Base-by-base conservation (phyloP, 2,329 filamentous ascomycete species). In the Fusarium lyarnte region DNA sequence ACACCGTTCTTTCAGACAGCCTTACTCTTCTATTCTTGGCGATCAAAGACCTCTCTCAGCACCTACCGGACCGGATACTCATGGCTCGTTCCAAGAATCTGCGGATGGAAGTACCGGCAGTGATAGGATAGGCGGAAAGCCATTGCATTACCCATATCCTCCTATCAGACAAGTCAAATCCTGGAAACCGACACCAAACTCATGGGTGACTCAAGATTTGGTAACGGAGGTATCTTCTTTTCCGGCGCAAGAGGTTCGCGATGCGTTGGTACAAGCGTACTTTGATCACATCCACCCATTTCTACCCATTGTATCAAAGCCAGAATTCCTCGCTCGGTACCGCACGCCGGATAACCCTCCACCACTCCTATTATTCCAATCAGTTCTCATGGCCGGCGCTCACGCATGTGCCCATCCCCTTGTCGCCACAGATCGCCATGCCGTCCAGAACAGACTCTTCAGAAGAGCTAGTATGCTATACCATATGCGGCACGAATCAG, bases 231-330 rank as follows among this genome's bases (percentile, higher is more conserved):
- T 77, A 2, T 69, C 75, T 2, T 77, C 75, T 0, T 77, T 77
- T 13, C 75, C 75, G 0, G 74, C 75, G 0, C 75, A 75, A n/a
- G 66, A 77, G n/a, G 75, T 77, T 4, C 72, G 75, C 3, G 75
- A 77, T 55, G 75, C 75, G 3, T 31, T 77, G 1, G 70, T 77
- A 1, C 23, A 54, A 11, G 74, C 75, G 0, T 77, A 77, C 43
- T 77, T 77, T 27, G 74, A 77, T 10, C 75, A 77, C 29, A 73
- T 77, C 3, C 75, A 77, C 14, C 75, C 75, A 0, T 76, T 77
- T 41, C 62, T 76, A 4, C 75, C 75, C 1, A 69, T 77, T 8
- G 61, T 77, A 1, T 77, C 75, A 2, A 74, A 69, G 58, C 75
- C 75, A 13, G 75, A 77, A 3, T 77, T 77, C 14, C 64, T 77